A percentile compares a stretch with the other conserved stretches of the same genome.
Evolutionary conservation across 495 filamentous ascomycete genomes (phyloP).

Genomic region (Durotheca rogersii): DNA sequence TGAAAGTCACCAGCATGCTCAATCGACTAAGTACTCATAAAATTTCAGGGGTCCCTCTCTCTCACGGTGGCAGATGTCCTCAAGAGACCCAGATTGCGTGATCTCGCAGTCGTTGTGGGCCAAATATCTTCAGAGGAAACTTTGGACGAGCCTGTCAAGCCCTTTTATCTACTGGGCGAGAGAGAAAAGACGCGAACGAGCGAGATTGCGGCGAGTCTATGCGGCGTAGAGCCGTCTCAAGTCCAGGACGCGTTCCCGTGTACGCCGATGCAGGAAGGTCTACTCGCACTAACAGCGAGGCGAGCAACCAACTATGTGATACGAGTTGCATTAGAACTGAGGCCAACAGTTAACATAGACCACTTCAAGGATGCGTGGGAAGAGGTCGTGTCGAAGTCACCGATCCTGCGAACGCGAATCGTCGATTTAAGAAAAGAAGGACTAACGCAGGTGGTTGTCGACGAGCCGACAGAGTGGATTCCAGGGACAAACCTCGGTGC

Average conservation of each 20-base stretch:
- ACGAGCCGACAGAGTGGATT: background rate
- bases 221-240: background rate
- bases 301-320: background rate
- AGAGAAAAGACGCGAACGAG: background rate
- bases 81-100: background rate
- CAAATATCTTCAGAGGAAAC: background rate
- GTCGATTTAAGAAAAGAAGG: conserved; percentile 4
- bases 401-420: conserved; percentile 30
- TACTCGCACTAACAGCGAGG: background rate
- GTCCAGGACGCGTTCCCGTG: conserved; percentile 2
- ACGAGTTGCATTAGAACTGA: conserved; percentile 43
- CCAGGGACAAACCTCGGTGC: background rate
- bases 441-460: background rate
- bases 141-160: background rate
- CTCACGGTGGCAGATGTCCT: background rate
- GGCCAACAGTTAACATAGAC: conserved; percentile 35
- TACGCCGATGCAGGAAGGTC: conserved; percentile 5
- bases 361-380: conserved; percentile 48
- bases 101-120: background rate
- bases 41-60: background rate
- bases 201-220: background rate
- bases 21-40: background rate
- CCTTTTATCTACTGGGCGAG: background rate
- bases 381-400: background rate
- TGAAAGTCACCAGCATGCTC: background rate